These are phyloP conservation scores for Termitomyces sp. DNA, from an alignment of 768 basidiomycete genomes.

Conservation along the genomic window DNA sequence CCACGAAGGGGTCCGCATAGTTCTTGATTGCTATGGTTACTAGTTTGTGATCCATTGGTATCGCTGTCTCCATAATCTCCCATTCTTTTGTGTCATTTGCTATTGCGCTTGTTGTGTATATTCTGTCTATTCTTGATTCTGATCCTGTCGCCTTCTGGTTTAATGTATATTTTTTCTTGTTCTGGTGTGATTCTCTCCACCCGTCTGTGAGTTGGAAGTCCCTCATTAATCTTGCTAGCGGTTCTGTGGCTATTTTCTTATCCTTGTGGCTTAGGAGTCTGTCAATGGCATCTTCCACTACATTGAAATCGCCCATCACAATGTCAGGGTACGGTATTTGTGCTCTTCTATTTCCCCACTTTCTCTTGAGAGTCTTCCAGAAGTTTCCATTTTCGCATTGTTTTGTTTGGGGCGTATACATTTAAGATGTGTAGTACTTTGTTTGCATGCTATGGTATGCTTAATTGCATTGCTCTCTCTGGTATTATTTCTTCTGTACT, in stretches of 20 bases:
- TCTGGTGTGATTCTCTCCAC: not conserved
- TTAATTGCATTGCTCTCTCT: too few species aligned
- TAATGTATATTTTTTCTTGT: not conserved
- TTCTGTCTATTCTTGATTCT: not conserved
- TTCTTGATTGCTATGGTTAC: not conserved
- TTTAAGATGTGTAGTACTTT: too few species aligned
- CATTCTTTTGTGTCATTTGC: not conserved
- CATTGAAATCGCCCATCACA: not conserved
- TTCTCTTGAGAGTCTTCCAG: too few species aligned
- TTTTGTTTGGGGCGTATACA: too few species aligned
- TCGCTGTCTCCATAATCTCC: not conserved
- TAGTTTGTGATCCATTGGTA: not conserved
- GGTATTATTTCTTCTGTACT: too few species aligned
- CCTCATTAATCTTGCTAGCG: not conserved
- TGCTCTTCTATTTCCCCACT: too few species aligned
- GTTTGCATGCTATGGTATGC: too few species aligned
- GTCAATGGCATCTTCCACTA: not conserved
- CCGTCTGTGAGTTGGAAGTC: not conserved
- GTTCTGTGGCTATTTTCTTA: rapidly evolving
- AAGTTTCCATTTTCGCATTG: too few species aligned
- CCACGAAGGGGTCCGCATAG: not conserved
- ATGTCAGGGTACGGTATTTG: too few species aligned
- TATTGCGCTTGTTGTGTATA: not conserved
- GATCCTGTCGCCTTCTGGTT: not conserved
- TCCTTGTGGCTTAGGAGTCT: not conserved